Base-by-base conservation (phyloP, 805 yeast species). In the Hanseniaspora osmophila region DNA sequence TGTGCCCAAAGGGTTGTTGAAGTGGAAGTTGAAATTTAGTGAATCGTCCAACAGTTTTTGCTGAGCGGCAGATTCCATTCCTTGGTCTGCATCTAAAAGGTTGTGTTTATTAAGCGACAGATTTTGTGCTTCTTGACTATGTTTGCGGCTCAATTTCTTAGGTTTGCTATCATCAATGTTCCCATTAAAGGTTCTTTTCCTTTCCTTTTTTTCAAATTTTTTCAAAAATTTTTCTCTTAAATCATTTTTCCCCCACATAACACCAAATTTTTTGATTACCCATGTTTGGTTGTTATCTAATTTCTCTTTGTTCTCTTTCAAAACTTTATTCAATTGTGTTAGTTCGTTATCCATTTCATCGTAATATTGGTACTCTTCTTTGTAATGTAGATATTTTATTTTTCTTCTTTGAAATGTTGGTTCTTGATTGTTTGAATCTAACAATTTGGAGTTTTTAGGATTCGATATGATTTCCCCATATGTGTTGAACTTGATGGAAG, bases 271-370 rank as follows among this genome's bases (percentile, higher is more conserved):
- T 1, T 95, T 94, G 40, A 72, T 61, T 4, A 72, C 54, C 62
- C 73, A 69, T 0, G 85, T 79, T 37, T 68, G 66, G 2, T 65
- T 67, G 22, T 65, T 57, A 1, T 57, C 59, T 10, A 72, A 64
- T 30, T 62, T 55, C 2, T 67, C 62, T 16, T 67, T 60, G 32
- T 72, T 70, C 30, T 74, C 70, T 10, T 67, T 54, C 49, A 81
- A 80, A n/a, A 60, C 49, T 17, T 51, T 51, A 15, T 55, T 52
- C 18, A 85, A 61, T 3, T 66, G 56, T 1, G 74, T 70, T 42
- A 84, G 64, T 52, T 83, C 85, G 39, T 67, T 66, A 59, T 87
- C 95, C 78, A 87, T 79, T 17, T 85, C 94, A 33, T 82, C 86
- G 58, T 86, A 85, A n/a, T 77, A 73, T 45, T 69, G 73, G 59